Base-by-base conservation (phyloP, 306 rosid genomes). In the Glycyrrhiza uralensis region DNA sequence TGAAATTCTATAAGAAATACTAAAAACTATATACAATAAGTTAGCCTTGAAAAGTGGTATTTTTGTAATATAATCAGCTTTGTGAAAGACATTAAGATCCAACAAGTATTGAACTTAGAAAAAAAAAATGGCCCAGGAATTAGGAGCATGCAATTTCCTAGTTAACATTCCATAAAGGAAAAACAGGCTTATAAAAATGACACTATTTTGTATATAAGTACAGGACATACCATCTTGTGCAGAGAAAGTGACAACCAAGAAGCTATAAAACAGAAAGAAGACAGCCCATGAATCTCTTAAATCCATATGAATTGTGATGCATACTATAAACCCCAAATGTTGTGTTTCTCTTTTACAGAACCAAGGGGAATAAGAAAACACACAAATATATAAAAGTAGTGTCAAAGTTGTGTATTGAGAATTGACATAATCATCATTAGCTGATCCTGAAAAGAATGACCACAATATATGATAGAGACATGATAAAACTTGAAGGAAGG, bases 211-310 rank as follows among this genome's bases (percentile, higher is more conserved):
- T 58, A 47, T 20, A 71, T 18, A 60, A 59, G 59, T 67, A 45
- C 2, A 66, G 49, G 39, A 23, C 83, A 54, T 90, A 93, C 98
- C 97, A 81, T 87, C 85, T 84, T 90, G 87, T 72, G 75, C 85
- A 62, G 80, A 76, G 52, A 82, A 78, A 65, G 87, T 71, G 39
- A 75, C 75, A 59, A 28, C 19, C 82, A 82, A 87, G 77, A 84
- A 83, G 78, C 81, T 70, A 56, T 11, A 78, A 66, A 86, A 69
- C 66, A 93, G 77, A 71, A 83, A 68, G 79, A 87, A 82, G 82
- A 52, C 72, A 67, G 38, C 66, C 82, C 81, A 79, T 50, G 66
- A 66, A 83, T 50, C 10, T 45, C 68, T 52, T 38, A 65, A 51
- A 72, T 83, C 86, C 90, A 88, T n/a, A n/a, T 83, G 44, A 50